Percentiles rank a stretch among this genome's conserved stretches.
These are phyloP conservation scores for Pseudodiploospora longispora DNA, from an alignment of 2,329 filamentous ascomycete genomes.

Conservation along the genomic window DNA sequence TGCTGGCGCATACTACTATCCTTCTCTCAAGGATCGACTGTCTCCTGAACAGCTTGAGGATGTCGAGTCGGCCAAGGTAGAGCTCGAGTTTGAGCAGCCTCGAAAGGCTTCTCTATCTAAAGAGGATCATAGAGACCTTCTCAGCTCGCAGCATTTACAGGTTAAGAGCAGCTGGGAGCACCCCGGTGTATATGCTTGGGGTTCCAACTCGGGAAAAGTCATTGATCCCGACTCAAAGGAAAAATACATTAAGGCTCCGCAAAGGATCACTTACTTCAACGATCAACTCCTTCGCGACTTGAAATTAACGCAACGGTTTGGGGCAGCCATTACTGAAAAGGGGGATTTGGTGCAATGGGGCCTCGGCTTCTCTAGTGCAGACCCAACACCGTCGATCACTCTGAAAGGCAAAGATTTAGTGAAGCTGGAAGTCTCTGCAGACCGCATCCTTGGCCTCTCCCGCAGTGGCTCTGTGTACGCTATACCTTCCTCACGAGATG, in stretches of 20 bases:
- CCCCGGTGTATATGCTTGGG: slow-evolving; percentile 91
- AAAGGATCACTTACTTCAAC: slow-evolving; percentile 74
- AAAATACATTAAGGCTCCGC: slow-evolving; percentile 67
- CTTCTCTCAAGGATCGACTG: slow-evolving; percentile 20
- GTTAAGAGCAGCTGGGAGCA: slow-evolving; percentile 74
- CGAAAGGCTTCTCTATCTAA: slow-evolving; percentile 49
- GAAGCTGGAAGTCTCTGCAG: slow-evolving; percentile 68
- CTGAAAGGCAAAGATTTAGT: slow-evolving; percentile 73
- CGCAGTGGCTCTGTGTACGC: slow-evolving; percentile 75
- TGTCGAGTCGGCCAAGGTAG: slow-evolving; percentile 29
- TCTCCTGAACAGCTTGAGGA: slow-evolving; percentile 13
- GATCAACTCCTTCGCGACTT: slow-evolving; percentile 77
- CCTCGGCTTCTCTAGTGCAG: slow-evolving; percentile 58
- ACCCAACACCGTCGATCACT: slow-evolving; percentile 59
- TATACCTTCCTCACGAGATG: slow-evolving; percentile 64
- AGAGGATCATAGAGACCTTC: slow-evolving; percentile 65
- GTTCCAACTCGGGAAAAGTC: slow-evolving; percentile 77
- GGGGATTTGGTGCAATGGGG: slow-evolving; percentile 94
- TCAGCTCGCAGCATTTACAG: slow-evolving; percentile 82
- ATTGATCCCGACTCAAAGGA: slow-evolving; percentile 78
- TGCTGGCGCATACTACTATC: slow-evolving; percentile 31
- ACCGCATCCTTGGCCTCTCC: slow-evolving; percentile 74
- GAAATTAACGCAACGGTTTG: slow-evolving; percentile 75
- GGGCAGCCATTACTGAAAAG: slow-evolving; percentile 77
- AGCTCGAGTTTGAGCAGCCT: slow-evolving; percentile 61